phyloP scores from a whole-genome alignment of 148 eudicot species.

The Chenopodium berlandieri region DNA sequence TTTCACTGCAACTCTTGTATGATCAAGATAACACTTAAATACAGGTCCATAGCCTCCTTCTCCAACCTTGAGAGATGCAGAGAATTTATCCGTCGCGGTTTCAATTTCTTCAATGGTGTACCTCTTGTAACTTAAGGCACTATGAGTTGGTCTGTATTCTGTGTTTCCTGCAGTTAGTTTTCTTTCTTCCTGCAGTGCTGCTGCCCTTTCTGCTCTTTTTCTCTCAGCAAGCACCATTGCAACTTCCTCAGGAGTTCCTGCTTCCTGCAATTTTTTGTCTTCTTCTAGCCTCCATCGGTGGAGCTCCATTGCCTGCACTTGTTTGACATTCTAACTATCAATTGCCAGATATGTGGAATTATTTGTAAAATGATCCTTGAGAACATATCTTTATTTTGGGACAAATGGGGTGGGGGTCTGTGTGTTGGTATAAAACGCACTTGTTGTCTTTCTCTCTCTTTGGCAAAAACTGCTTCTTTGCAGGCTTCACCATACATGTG shows the following conservation, averaged over 20 bases:
- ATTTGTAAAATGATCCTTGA: neutral
- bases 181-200: slow-evolving; percentile 31
- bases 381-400: neutral
- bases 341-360: neutral
- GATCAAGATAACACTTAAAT: slow-evolving; percentile 54
- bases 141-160: slow-evolving; percentile 19
- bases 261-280: slow-evolving; percentile 36
- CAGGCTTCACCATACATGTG: slow-evolving; percentile 85
- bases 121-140: slow-evolving; percentile 44
- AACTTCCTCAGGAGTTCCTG: slow-evolving; percentile 38
- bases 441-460: slow-evolving; percentile 54
- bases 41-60: slow-evolving; percentile 71
- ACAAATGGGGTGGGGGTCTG: neutral
- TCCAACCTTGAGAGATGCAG: slow-evolving; percentile 45
- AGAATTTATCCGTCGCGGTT: slow-evolving; percentile 43
- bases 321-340: slow-evolving; percentile 14
- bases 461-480: slow-evolving; percentile 81
- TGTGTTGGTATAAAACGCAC: slow-evolving; percentile 15
- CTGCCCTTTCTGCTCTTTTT: slow-evolving; percentile 30
- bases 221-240: slow-evolving; percentile 36
- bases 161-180: slow-evolving; percentile 13
- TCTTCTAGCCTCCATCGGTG: slow-evolving; percentile 50
- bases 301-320: slow-evolving; percentile 57
- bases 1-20: slow-evolving; percentile 57
- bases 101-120: slow-evolving; percentile 57